Evolutionary conservation across 169 alveolate species (phyloP), one percentile per base, ranked within the genome.

Genomic region (Cryptosporidium felis): DNA sequence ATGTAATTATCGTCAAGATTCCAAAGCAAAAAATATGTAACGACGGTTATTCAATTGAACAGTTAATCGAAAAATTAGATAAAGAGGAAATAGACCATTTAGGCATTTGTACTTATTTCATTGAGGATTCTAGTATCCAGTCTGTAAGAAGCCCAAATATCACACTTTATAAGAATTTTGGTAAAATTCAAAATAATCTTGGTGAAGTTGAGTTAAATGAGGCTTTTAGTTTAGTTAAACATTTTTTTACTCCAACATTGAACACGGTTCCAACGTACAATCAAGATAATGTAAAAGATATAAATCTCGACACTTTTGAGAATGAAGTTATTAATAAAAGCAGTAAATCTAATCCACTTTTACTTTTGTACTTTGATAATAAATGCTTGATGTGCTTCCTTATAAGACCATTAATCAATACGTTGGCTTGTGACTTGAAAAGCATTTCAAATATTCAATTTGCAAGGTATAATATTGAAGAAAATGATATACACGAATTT

Each of bases 321-420:
- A 44, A 9, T 21, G 66, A 74, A 18, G 58, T 74, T 5, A 47
- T 49, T n/a, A 4, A 41, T 30, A 14, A 12, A n/a, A 56, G 60
- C 14, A 26, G 42, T 32, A 4, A 74, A 34, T 40, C 32, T 10
- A 74, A 49, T 12, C 85, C 85, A 12, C 12, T 74, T 4, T 38
- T 74, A 32, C 45, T 74, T 21, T 53, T 74, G 85, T 74, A 53
- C 5, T 74, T 53, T 36, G 85, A 74, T 12, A 49, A 58, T 10
- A 18, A 30, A 28, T 74, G 85, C 26, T 53, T 74, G n/a, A 53
- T 53, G 58, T 74, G 85, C 40, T 74, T 74, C 21, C 58, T 74
- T 26, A 36, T 74, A n/a, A 74, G 85, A 32, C 85, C 85, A 32
- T 38, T 74, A 6, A 32, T 74, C 9, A 74, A 74, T 38, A 36